Evolutionary conservation across 2,329 filamentous ascomycete genomes (phyloP).

Genomic region (Hortaea werneckii): DNA sequence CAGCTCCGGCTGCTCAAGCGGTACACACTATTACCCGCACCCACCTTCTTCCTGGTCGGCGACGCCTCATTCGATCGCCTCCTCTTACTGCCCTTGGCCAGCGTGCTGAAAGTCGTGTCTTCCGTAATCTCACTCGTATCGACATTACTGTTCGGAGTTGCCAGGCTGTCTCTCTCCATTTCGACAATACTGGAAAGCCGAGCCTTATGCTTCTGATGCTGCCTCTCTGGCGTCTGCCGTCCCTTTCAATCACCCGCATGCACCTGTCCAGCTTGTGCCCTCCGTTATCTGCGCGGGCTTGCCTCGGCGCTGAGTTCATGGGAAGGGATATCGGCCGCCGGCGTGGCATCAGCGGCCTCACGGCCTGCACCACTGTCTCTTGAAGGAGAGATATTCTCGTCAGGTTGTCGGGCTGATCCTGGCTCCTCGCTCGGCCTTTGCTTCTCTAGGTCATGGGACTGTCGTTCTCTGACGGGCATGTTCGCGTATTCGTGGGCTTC

Average conservation of each 20-base stretch:
- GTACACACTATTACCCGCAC: neutral
- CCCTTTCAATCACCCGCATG: neutral
- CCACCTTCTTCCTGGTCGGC: neutral
- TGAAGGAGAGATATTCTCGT: neutral
- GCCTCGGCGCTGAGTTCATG: neutral
- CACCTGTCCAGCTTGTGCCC: too few relatives aligned
- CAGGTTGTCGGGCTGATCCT: neutral
- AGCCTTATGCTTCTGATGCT: neutral
- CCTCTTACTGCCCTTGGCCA: conserved; percentile 6
- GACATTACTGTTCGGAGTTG: neutral
- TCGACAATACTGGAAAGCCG: conserved; percentile 1
- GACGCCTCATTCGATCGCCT: neutral
- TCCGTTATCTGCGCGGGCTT: neutral
- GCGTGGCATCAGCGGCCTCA: neutral
- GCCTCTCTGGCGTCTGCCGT: conserved; percentile 5
- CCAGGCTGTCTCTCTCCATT: neutral
- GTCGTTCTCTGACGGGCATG: neutral
- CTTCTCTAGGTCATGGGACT: neutral
- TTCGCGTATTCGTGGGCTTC: neutral
- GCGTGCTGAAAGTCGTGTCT: conserved; percentile 9
- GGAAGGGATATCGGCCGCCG: neutral
- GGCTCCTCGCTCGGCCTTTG: neutral
- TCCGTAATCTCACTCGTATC: conserved; percentile 7
- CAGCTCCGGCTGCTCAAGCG: conserved; percentile 10
- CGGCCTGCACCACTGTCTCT: neutral